phyloP scores from a whole-genome alignment of 2,329 filamentous ascomycete species.

The Botryotinia calthae region DNA sequence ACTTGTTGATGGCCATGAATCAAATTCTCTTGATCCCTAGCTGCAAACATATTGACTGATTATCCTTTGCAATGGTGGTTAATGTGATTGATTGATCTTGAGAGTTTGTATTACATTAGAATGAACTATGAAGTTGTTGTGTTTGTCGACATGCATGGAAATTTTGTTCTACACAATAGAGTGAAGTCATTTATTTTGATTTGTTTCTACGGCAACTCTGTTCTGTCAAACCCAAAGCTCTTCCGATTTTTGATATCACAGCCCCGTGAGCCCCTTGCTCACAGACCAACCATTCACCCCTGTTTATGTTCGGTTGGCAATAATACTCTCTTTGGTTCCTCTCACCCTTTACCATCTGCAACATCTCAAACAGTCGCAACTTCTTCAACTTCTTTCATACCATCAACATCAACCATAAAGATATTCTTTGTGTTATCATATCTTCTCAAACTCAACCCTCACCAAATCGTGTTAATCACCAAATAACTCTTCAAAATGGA shows the following conservation, averaged over 20 bases:
- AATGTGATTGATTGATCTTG: constrained; percentile 12
- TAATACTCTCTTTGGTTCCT: constrained; percentile 16
- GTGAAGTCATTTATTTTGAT: constrained; percentile 17
- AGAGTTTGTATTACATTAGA: constrained; percentile 12
- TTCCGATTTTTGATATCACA: constrained; percentile 12
- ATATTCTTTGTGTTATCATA: constrained; percentile 9
- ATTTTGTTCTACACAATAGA: not conserved
- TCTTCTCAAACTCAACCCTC: not conserved
- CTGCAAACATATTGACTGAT: constrained; percentile 63
- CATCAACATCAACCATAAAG: constrained; percentile 17
- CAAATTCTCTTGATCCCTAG: constrained; percentile 85
- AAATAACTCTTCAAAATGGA: constrained; percentile 60
- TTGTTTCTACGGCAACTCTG: constrained; percentile 25
- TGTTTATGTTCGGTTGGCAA: constrained; percentile 22
- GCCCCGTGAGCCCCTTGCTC: constrained; percentile 17
- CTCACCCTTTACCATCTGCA: constrained; percentile 16
- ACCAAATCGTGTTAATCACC: not conserved
- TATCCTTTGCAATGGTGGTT: not conserved
- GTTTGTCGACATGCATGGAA: not conserved
- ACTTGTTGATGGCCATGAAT: constrained; percentile 71
- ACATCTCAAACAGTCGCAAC: constrained; percentile 16
- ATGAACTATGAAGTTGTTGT: constrained; percentile 11
- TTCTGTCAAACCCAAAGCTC: not conserved
- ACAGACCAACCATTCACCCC: constrained; percentile 20
- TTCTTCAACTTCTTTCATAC: constrained; percentile 13